Percentiles rank a stretch among this genome's conserved stretches.
These are phyloP conservation scores for Herpotrichia juniperi DNA, from an alignment of 2,329 filamentous ascomycete genomes.

Conservation along the genomic window DNA sequence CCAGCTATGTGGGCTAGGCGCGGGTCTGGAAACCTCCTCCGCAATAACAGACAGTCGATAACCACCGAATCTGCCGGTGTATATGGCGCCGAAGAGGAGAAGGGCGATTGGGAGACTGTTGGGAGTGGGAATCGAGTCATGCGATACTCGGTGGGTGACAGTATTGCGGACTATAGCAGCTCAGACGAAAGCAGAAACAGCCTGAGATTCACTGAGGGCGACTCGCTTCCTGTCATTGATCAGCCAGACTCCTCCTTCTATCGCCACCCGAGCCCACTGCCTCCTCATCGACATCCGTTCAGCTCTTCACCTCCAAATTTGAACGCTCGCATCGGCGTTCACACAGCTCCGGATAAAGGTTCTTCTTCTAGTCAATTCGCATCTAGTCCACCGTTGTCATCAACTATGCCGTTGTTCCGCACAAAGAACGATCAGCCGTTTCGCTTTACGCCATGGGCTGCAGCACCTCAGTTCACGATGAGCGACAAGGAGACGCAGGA, in stretches of 20 bases:
- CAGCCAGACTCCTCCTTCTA: constrained; percentile 19
- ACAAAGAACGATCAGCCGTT: constrained; percentile 15
- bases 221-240: constrained; percentile 24
- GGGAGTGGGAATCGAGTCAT: constrained; percentile 22
- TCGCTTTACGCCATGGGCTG: constrained; percentile 23
- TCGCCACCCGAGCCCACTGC: constrained; percentile 30
- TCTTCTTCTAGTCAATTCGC: constrained; percentile 8
- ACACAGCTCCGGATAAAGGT: constrained; percentile 12
- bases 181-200: constrained; percentile 29
- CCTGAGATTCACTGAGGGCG: constrained; percentile 50
- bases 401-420: constrained; percentile 22
- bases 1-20: constrained; percentile 42
- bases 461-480: constrained; percentile 24
- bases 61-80: background rate
- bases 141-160: constrained; percentile 28
- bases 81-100: constrained; percentile 21
- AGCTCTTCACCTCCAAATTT: constrained; percentile 35
- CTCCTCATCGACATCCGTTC: constrained; percentile 30
- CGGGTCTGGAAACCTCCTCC: constrained; percentile 32
- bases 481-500: constrained; percentile 42
- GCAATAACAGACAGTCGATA: constrained; percentile 15
- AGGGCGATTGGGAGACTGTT: constrained; percentile 45
- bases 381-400: constrained; percentile 20
- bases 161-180: constrained; percentile 43
- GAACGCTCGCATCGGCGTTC: constrained; percentile 9